A percentile compares a stretch with the other conserved stretches of the same genome.
These are phyloP conservation scores for Colletotrichum phormii DNA, from an alignment of 2,329 filamentous ascomycete genomes.

Conservation along the genomic window DNA sequence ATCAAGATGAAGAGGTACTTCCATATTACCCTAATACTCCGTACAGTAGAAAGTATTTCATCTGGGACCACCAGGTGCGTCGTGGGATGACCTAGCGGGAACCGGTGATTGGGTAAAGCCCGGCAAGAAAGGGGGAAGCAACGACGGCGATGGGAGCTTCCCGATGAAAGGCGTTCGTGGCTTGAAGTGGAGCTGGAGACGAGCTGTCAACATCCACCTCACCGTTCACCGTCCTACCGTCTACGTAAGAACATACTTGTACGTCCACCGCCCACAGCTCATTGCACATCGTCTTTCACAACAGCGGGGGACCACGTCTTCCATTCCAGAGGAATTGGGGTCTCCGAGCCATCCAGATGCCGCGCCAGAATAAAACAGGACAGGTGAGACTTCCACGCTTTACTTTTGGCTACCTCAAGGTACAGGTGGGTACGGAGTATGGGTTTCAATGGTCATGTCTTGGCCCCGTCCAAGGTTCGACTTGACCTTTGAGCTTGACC, in stretches of 20 bases:
- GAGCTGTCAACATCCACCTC: background rate
- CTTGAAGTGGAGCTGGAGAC: background rate
- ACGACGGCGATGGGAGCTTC: background rate
- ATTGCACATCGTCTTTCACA: background rate
- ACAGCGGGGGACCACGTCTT: background rate
- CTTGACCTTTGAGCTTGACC: background rate
- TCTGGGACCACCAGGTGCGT: slow-evolving; percentile 13
- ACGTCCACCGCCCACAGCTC: background rate
- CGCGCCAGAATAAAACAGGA: background rate
- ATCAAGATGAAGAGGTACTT: too few relatives aligned
- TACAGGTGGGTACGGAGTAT: background rate
- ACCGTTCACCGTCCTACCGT: background rate
- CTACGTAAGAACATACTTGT: too few relatives aligned
- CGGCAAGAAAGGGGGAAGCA: background rate
- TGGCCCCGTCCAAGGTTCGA: slow-evolving; percentile 12
- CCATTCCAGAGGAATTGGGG: slow-evolving; percentile 9
- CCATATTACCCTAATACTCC: too few relatives aligned
- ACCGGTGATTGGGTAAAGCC: slow-evolving; percentile 19
- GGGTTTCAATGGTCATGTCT: slow-evolving; percentile 12
- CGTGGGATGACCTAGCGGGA: slow-evolving; percentile 21
- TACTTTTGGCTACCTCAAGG: background rate
- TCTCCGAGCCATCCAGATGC: background rate
- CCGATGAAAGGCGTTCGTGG: background rate
- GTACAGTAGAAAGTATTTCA: background rate
- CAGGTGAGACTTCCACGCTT: background rate